phyloP scores from a whole-genome alignment of 768 basidiomycete species.

The Exidia glandulosa region DNA sequence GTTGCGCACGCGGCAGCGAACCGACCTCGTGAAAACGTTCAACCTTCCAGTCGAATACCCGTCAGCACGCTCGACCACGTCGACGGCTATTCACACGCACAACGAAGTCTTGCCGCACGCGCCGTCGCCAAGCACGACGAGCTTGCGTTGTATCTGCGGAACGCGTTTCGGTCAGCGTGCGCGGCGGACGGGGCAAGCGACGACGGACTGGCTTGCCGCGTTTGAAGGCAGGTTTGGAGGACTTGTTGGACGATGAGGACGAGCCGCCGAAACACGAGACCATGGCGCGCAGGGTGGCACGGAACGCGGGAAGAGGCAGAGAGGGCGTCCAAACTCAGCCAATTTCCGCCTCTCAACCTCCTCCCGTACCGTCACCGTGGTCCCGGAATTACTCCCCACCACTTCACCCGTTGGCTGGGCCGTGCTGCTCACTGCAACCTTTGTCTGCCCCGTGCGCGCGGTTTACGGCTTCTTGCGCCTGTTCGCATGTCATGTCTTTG shows the following conservation, averaged over 20 bases:
- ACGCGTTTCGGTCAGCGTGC: conserved; percentile 3
- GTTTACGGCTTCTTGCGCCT: no score
- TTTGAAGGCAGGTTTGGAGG: conserved; percentile 43
- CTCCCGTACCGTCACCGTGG: no score
- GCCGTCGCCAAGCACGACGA: conserved; percentile 94
- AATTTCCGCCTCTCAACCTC: no score
- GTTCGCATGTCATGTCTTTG: no score
- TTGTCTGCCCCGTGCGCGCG: no score
- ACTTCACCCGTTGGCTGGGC: no score
- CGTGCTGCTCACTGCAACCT: no score
- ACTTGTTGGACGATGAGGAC: background rate
- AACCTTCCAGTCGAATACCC: conserved; percentile 6
- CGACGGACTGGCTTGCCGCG: conserved; percentile 40
- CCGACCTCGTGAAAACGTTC: conserved; percentile 14
- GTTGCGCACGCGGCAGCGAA: conserved; percentile 34
- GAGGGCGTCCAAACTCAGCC: no score
- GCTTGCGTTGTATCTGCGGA: conserved; percentile 44
- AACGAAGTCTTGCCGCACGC: conserved; percentile 59
- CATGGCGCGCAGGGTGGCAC: background rate
- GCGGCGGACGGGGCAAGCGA: background rate
- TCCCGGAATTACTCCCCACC: no score
- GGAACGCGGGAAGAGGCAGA: background rate
- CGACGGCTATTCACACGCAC: conserved; percentile 21
- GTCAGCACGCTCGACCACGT: conserved; percentile 4
- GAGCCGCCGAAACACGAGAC: background rate